Conservation (phyloP, 257 asterid genomes). For the Phtheirospermum japonicum region DNA sequence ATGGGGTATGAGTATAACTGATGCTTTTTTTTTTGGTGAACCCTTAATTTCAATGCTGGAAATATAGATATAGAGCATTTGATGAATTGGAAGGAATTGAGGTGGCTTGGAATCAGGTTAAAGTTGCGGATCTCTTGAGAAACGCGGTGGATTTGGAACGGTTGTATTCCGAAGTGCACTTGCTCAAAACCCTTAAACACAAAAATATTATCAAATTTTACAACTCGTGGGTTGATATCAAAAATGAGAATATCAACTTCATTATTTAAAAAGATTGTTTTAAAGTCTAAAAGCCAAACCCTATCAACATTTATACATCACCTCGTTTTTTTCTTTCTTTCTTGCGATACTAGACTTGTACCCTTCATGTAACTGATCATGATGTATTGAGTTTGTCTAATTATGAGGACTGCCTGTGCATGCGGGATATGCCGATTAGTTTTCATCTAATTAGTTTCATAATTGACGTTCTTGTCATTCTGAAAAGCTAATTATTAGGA, state of each 20-base stretch:
- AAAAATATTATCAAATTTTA: conserved; percentile 88
- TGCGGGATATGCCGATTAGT: too few relatives aligned
- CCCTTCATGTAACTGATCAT: too few relatives aligned
- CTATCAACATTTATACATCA: background rate
- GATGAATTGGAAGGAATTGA: conserved; percentile 94
- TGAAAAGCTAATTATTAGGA: too few relatives aligned
- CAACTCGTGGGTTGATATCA: conserved; percentile 81
- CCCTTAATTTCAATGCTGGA: conserved; percentile 48
- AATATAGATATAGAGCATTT: conserved; percentile 81
- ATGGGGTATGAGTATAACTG: background rate
- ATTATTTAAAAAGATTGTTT: conserved; percentile 40
- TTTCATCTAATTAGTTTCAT: too few relatives aligned
- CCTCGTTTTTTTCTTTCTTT: too few relatives aligned
- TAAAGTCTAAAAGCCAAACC: background rate
- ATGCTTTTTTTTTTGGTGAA: conserved; percentile 16
- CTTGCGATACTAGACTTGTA: too few relatives aligned
- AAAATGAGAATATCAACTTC: conserved; percentile 82
- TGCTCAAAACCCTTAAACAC: conserved; percentile 90
- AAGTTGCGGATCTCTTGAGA: conserved; percentile 68
- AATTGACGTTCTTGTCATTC: too few relatives aligned
- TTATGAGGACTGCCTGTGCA: too few relatives aligned
- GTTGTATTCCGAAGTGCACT: conserved; percentile 86
- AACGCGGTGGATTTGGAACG: conserved; percentile 80
- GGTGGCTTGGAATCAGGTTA: conserved; percentile 97
- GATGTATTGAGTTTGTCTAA: too few relatives aligned